Conservation (phyloP, 345 rosid species). For the Anacardium occidentale region DNA sequence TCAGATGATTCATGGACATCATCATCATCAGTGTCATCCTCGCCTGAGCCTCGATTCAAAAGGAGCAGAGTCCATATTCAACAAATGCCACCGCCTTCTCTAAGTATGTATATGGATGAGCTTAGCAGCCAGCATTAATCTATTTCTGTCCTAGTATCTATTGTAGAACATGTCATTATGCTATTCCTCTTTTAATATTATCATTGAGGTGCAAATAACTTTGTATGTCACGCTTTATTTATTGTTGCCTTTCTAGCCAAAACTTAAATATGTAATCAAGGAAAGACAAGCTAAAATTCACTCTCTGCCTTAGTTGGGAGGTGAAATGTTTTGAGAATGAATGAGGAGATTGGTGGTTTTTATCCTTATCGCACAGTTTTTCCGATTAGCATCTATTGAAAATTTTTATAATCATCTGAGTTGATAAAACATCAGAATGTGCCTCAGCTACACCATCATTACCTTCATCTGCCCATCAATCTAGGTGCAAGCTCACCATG, state of each 20-base stretch:
- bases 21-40: constrained; percentile 43
- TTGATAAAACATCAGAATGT: neutral
- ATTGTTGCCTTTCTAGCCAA: constrained; percentile 21
- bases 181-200: constrained; percentile 10
- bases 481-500: neutral
- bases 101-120: constrained; percentile 58
- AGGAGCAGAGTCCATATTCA: constrained; percentile 65
- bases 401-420: neutral
- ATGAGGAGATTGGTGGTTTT: neutral
- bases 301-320: constrained; percentile 2
- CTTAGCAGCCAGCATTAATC: constrained; percentile 66
- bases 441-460: neutral
- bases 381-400: neutral
- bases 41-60: constrained; percentile 49
- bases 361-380: neutral
- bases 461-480: neutral
- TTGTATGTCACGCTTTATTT: constrained; percentile 21
- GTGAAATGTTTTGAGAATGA: constrained; percentile 12
- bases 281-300: constrained; percentile 10
- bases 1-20: constrained; percentile 62
- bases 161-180: constrained; percentile 26
- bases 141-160: constrained; percentile 28
- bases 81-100: constrained; percentile 62
- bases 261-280: constrained; percentile 14
- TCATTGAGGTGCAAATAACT: constrained; percentile 24